A percentile compares a stretch with the other conserved stretches of the same genome.
Conservation (phyloP, 1,284 basidiomycete species). For the Malassezia vespertilionis region DNA sequence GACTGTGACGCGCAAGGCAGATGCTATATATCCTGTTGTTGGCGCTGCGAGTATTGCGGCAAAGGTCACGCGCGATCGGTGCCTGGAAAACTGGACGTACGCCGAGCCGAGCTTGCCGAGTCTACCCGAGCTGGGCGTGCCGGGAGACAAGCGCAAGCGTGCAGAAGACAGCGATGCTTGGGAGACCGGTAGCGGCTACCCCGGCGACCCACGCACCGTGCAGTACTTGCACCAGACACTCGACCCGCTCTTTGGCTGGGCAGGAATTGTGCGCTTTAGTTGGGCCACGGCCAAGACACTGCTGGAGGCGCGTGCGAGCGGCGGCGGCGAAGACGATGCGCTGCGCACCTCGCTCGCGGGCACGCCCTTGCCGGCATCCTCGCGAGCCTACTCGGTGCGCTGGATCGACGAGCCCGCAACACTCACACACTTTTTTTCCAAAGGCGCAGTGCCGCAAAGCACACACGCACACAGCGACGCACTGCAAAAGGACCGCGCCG, state of each 20-base stretch:
- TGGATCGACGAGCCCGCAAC: conserved; percentile 14
- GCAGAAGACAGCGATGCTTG: conserved; percentile 3
- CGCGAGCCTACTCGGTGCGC: conserved; percentile 7
- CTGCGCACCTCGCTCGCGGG: conserved; percentile 51
- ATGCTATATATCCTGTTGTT: conserved; percentile 89
- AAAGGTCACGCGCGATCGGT: conserved; percentile 86
- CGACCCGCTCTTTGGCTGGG: conserved; percentile 84
- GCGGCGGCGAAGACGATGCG: no score
- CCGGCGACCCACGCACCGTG: conserved; percentile 76
- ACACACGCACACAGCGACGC: neutral
- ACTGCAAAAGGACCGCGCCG: conserved; percentile 4
- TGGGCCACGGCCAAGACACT: conserved; percentile 86
- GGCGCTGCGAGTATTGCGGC: conserved; percentile 91
- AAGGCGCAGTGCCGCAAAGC: neutral
- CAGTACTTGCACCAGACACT: conserved; percentile 67
- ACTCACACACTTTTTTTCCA: conserved; percentile 10
- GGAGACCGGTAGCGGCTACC: conserved; percentile 19
- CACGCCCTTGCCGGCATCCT: neutral
- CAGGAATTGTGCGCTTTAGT: conserved; percentile 79
- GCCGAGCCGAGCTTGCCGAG: conserved; percentile 36
- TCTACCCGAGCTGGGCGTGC: neutral
- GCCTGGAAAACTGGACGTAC: conserved; percentile 69
- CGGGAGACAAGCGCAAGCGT: conserved; percentile 20
- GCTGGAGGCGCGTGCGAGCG: conserved; percentile 57
- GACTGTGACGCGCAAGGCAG: conserved; percentile 83